phyloP scores from a whole-genome alignment of 768 basidiomycete species.

The Boletus huronensis region DNA sequence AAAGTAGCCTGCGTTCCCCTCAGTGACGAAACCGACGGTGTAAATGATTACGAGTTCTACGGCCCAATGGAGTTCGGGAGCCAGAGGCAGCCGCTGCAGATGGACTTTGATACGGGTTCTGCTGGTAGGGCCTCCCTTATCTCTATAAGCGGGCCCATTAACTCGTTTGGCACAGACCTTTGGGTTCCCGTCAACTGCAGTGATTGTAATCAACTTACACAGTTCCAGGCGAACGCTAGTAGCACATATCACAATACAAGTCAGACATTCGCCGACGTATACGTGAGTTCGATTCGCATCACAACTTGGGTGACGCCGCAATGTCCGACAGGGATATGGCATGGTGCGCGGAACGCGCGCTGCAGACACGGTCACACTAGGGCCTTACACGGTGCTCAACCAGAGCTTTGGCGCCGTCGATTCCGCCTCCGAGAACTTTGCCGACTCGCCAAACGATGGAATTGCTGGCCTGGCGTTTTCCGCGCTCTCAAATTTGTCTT shows the following conservation, averaged over 20 bases:
- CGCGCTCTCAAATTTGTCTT: conserved; percentile 42
- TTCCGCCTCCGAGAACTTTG: conserved; percentile 48
- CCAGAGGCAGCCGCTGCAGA: conserved; percentile 45
- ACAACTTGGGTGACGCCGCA: not conserved
- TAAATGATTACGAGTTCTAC: conserved; percentile 48
- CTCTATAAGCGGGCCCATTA: not conserved
- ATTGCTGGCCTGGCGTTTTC: conserved; percentile 62
- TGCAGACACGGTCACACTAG: conserved; percentile 49
- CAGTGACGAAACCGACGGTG: conserved; percentile 37
- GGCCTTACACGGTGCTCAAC: conserved; percentile 38
- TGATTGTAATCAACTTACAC: conserved; percentile 33
- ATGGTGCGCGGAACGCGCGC: conserved; percentile 47
- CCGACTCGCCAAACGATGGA: conserved; percentile 49
- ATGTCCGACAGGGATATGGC: conserved; percentile 47
- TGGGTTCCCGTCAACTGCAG: conserved; percentile 48
- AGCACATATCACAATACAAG: conserved; percentile 37
- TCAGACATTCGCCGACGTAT: conserved; percentile 38
- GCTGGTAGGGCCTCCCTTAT: conserved; percentile 10
- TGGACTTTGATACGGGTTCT: conserved; percentile 69
- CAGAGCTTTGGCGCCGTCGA: conserved; percentile 58
- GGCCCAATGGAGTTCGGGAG: conserved; percentile 48
- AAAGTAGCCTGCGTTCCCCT: conserved; percentile 23
- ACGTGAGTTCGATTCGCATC: conserved; percentile 35
- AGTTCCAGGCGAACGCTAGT: conserved; percentile 40
- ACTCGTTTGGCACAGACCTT: conserved; percentile 43